Evolutionary conservation across 2,329 filamentous ascomycete species (phyloP).

Genomic region (Sclerotinia minor): DNA sequence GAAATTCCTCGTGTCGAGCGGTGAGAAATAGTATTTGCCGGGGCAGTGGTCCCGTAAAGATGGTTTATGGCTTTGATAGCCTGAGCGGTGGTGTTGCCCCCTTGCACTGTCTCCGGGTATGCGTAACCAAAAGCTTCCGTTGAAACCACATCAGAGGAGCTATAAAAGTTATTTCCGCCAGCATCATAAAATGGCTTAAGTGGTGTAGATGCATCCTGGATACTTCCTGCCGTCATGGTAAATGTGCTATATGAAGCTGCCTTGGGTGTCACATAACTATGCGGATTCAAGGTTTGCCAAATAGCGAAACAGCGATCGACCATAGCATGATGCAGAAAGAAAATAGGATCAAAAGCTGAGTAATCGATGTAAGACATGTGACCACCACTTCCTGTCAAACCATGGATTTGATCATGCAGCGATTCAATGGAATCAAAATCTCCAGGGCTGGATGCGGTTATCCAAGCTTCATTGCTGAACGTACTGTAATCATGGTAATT

Average conservation of each 20-base stretch:
- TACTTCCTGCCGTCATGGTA: constrained; percentile 31
- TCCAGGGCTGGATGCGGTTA: constrained; percentile 45
- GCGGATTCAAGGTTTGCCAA: constrained; percentile 49
- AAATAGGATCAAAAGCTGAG: constrained; percentile 50
- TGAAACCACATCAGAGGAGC: constrained; percentile 29
- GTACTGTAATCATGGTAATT: constrained; percentile 66
- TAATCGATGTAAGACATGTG: constrained; percentile 48
- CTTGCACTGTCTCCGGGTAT: constrained; percentile 44
- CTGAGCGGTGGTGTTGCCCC: constrained; percentile 59
- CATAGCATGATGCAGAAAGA: constrained; percentile 56
- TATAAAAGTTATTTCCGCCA: constrained; percentile 49
- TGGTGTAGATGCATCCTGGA: constrained; percentile 42
- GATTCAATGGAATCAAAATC: constrained; percentile 65
- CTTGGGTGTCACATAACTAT: constrained; percentile 41
- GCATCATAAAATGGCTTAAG: constrained; percentile 42
- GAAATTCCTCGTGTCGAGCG: background rate
- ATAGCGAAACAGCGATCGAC: constrained; percentile 60
- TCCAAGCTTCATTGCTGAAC: constrained; percentile 69
- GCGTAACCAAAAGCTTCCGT: constrained; percentile 35
- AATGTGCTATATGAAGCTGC: constrained; percentile 42
- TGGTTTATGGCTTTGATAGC: constrained; percentile 60
- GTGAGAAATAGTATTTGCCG: constrained; percentile 5
- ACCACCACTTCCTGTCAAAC: constrained; percentile 56
- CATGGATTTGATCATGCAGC: constrained; percentile 64
- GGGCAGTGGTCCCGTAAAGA: constrained; percentile 45